Evolutionary conservation across 805 yeast genomes (phyloP).

Genomic region (Blastobotrys attinorum): DNA sequence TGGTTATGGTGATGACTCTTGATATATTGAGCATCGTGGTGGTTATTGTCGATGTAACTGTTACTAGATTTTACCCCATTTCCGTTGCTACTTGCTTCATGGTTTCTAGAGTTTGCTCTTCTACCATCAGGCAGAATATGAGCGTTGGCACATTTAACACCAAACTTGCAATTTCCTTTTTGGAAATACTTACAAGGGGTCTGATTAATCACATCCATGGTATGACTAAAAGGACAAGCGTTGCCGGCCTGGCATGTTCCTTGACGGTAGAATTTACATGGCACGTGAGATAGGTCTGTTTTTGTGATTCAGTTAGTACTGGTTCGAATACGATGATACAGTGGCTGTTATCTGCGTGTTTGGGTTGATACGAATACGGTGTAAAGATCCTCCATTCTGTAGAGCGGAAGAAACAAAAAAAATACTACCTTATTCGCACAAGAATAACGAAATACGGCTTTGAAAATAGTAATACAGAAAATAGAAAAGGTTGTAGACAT

Average conservation of each 20-base stretch:
- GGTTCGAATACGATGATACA: too few relatives aligned
- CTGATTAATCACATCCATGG: slow-evolving; percentile 44
- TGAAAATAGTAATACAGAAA: too few relatives aligned
- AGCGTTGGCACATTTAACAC: slow-evolving; percentile 87
- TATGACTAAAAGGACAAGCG: slow-evolving; percentile 87
- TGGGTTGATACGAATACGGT: not conserved
- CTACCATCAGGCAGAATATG: slow-evolving; percentile 86
- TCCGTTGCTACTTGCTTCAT: too few relatives aligned
- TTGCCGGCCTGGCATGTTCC: slow-evolving; percentile 94
- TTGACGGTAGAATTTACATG: slow-evolving; percentile 87
- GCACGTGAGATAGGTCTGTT: slow-evolving; percentile 77
- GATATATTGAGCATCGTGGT: too few relatives aligned
- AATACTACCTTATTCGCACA: too few relatives aligned
- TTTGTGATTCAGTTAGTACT: not conserved
- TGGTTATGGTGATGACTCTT: not conserved
- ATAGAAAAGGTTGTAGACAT: slow-evolving; percentile 2
- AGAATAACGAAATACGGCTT: too few relatives aligned
- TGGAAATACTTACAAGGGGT: slow-evolving; percentile 87
- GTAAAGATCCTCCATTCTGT: too few relatives aligned
- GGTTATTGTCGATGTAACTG: not conserved
- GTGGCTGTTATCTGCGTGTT: not conserved
- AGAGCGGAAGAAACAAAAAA: too few relatives aligned
- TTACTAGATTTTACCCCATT: slow-evolving; percentile 1
- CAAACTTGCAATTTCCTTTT: slow-evolving; percentile 95
- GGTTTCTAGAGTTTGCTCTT: slow-evolving; percentile 43